These are phyloP conservation scores for Penicillium sp. DNA, from an alignment of 2,329 filamentous ascomycete genomes.

Conservation along the genomic window DNA sequence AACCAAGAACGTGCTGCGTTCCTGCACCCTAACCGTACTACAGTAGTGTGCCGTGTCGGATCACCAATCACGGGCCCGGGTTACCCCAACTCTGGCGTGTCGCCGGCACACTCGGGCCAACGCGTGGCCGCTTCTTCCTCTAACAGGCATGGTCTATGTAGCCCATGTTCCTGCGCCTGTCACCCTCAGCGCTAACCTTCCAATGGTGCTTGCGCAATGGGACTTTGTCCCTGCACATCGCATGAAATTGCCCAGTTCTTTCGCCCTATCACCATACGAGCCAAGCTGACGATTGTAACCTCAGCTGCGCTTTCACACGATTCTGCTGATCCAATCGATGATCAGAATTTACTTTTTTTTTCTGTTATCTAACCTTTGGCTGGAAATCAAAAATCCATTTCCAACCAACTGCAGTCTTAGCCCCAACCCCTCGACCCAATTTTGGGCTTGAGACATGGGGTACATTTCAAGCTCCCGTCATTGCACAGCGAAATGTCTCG, in stretches of 20 bases:
- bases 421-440: background rate
- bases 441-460: slow-evolving; percentile 4
- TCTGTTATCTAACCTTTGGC: background rate
- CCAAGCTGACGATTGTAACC: background rate
- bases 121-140: slow-evolving; percentile 13
- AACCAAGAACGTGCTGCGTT: slow-evolving; percentile 1
- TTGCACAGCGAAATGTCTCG: background rate
- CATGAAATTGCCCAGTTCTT: background rate
- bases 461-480: background rate
- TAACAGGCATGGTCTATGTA: slow-evolving; percentile 11
- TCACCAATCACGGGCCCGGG: slow-evolving; percentile 9
- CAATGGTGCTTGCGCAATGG: slow-evolving; percentile 4
- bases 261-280: background rate
- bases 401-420: background rate
- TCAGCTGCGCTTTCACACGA: background rate
- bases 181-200: slow-evolving; percentile 3
- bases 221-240: background rate
- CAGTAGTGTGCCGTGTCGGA: background rate
- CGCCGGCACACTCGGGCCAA: slow-evolving; percentile 13
- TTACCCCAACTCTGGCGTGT: slow-evolving; percentile 5
- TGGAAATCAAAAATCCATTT: background rate
- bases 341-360: background rate
- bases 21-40: background rate
- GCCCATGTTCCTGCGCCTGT: slow-evolving; percentile 2
- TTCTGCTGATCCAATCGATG: background rate